A percentile compares a stretch with the other conserved stretches of the same genome.
These are phyloP conservation scores for Ustilaginoidea virens DNA, from an alignment of 2,329 filamentous ascomycete species.

Conservation along the genomic window DNA sequence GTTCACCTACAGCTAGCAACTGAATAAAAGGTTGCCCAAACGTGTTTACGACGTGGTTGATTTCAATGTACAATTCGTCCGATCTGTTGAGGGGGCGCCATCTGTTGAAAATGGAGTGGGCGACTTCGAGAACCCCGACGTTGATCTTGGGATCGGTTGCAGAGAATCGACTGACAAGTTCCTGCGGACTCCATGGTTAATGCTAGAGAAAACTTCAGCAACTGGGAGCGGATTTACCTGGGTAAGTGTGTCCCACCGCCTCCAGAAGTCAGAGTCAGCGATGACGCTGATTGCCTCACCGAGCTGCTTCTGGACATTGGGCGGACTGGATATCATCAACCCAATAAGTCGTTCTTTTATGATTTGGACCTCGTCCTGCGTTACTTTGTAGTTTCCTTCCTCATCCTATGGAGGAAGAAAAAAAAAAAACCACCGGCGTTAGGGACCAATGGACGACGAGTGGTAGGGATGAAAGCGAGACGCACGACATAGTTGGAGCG, in stretches of 20 bases:
- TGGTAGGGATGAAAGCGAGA: constrained; percentile 11
- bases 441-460: no score
- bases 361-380: constrained; percentile 63
- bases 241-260: constrained; percentile 90
- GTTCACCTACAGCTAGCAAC: constrained; percentile 50
- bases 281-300: constrained; percentile 96
- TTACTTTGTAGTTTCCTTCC: constrained; percentile 84
- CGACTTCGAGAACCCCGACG: constrained; percentile 88
- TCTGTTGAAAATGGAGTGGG: constrained; percentile 92
- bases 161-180: constrained; percentile 78
- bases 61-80: constrained; percentile 83
- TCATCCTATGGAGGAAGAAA: constrained; percentile 46
- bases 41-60: constrained; percentile 82
- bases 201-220: not conserved
- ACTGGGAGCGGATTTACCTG: constrained; percentile 32
- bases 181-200: constrained; percentile 26
- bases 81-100: constrained; percentile 92
- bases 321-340: constrained; percentile 84
- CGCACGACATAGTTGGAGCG: constrained; percentile 76
- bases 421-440: no score
- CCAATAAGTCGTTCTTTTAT: constrained; percentile 95
- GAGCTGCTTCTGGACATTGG: constrained; percentile 79
- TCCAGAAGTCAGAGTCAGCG: constrained; percentile 95
- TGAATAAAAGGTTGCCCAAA: constrained; percentile 75
- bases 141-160: constrained; percentile 71